phyloP scores from a whole-genome alignment of 805 yeast species.

The Monosporozyma unispora region DNA sequence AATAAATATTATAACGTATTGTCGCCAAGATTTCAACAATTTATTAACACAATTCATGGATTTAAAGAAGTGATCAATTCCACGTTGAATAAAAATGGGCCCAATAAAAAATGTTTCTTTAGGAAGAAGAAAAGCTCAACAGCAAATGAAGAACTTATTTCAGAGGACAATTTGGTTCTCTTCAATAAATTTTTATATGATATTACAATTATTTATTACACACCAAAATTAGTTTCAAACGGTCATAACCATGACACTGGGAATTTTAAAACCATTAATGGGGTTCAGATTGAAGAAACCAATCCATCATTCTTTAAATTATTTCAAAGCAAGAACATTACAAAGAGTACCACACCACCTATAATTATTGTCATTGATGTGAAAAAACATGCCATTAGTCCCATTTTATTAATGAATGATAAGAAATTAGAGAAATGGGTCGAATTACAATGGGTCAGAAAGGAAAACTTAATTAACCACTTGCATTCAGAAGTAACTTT shows the following conservation, averaged over 20 bases:
- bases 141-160: not conserved
- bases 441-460: conserved; percentile 62
- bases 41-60: conserved; percentile 41
- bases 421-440: conserved; percentile 63
- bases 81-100: not conserved
- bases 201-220: conserved; percentile 33
- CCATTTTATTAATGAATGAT: conserved; percentile 44
- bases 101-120: not conserved
- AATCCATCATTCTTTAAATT: conserved; percentile 27
- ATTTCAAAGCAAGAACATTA: not conserved
- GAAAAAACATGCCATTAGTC: conserved; percentile 34
- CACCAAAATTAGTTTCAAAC: conserved; percentile 16
- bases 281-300: conserved; percentile 26
- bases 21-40: conserved; percentile 67
- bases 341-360: conserved; percentile 10
- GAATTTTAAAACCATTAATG: conserved; percentile 12
- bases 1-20: conserved; percentile 52
- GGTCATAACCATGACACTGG: conserved; percentile 21
- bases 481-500: not conserved
- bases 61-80: conserved; percentile 13
- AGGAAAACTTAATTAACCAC: conserved; percentile 44
- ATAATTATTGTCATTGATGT: conserved; percentile 40
- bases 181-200: conserved; percentile 22
- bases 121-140: conserved; percentile 21
- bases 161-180: not conserved